These are phyloP conservation scores for Acacia acuminata DNA, from an alignment of 306 rosid species.

Conservation along the genomic window DNA sequence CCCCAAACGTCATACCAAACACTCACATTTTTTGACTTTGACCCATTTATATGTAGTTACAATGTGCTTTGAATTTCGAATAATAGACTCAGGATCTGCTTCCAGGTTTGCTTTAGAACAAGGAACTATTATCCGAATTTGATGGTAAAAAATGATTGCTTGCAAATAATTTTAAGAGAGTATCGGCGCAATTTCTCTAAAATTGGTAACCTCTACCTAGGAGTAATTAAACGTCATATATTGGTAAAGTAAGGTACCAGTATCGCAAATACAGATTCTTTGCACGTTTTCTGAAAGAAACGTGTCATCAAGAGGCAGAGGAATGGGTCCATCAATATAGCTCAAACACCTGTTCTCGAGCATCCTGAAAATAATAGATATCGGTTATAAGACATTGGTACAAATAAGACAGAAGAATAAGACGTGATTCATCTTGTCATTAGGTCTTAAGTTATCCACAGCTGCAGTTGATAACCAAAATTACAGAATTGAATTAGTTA, in stretches of 20 bases:
- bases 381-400: background rate
- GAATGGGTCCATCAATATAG: constrained; percentile 79
- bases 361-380: constrained; percentile 57
- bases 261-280: constrained; percentile 72
- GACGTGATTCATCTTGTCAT: background rate
- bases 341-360: constrained; percentile 93
- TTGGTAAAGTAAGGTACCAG: constrained; percentile 46
- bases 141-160: background rate
- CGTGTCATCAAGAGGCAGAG: constrained; percentile 64
- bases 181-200: background rate
- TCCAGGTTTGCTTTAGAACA: background rate
- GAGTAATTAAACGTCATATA: background rate
- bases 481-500: background rate
- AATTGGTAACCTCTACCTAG: background rate
- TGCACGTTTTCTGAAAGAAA: constrained; percentile 81
- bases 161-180: background rate
- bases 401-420: background rate
- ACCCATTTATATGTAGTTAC: background rate
- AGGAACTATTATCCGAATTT: background rate
- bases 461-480: background rate
- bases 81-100: background rate
- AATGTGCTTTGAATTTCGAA: background rate
- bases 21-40: background rate
- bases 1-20: background rate
- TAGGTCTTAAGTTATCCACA: background rate